Evolutionary conservation across 2,329 filamentous ascomycete genomes (phyloP).

Genomic region (Monosporascus sp.): DNA sequence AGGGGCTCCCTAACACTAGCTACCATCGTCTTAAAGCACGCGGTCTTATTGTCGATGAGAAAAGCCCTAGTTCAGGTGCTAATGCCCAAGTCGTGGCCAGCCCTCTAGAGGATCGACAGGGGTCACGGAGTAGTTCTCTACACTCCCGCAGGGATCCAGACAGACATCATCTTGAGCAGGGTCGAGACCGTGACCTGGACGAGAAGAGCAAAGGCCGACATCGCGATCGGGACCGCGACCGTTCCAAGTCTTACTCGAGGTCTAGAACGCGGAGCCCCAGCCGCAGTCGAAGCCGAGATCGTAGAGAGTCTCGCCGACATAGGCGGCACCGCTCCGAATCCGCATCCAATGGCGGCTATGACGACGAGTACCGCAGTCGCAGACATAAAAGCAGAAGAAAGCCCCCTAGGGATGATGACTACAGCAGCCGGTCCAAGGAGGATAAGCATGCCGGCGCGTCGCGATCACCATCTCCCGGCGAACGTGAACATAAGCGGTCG

Average conservation of each 20-base stretch:
- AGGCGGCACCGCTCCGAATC: constrained; percentile 52
- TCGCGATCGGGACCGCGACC: constrained; percentile 25
- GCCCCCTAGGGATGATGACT: constrained; percentile 40
- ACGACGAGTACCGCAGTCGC: constrained; percentile 46
- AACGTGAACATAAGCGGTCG: constrained; percentile 39
- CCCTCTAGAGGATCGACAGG: constrained; percentile 26
- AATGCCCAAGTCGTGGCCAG: constrained; percentile 26
- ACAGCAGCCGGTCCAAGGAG: constrained; percentile 30
- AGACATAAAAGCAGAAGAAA: constrained; percentile 40
- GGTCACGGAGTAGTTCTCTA: constrained; percentile 44
- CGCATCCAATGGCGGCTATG: constrained; percentile 38
- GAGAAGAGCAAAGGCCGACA: constrained; percentile 19
- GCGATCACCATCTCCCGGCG: constrained; percentile 59
- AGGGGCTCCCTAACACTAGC: constrained; percentile 78
- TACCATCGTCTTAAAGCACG: constrained; percentile 58
- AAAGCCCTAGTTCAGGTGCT: constrained; percentile 24
- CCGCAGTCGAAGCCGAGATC: constrained; percentile 37
- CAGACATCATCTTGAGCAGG: constrained; percentile 27
- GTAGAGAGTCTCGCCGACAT: constrained; percentile 42
- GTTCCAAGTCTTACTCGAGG: constrained; percentile 21
- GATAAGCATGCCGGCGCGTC: constrained; percentile 49
- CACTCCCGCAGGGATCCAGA: constrained; percentile 32
- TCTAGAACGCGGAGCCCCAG: constrained; percentile 30
- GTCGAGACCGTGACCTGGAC: constrained; percentile 27
- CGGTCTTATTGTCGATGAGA: constrained; percentile 39